Evolutionary conservation across 106 monocot genomes (phyloP).

Genomic region (Acorus gramineus): DNA sequence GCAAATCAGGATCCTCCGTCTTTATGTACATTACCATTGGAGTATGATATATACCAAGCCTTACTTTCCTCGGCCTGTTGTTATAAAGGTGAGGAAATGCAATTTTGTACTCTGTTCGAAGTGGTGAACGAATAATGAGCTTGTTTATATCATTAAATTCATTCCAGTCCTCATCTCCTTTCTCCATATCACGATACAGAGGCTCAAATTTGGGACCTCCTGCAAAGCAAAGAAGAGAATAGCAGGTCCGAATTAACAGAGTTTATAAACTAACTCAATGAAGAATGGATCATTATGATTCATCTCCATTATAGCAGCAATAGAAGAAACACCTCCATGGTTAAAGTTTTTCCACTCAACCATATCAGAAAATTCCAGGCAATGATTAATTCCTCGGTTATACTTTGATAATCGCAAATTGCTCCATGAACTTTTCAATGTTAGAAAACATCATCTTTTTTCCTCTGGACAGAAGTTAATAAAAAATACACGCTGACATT

Average conservation of each 20-base stretch:
- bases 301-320: no score
- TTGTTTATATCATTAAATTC: conserved; percentile 99
- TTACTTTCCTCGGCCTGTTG: conserved; percentile 94
- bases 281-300: no score
- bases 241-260: background rate
- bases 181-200: conserved; percentile 98
- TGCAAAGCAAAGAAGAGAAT: conserved; percentile 11
- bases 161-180: conserved; percentile 99
- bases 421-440: no score
- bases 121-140: conserved; percentile 90
- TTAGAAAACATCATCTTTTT: no score
- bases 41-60: conserved; percentile 81
- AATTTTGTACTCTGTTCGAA: conserved; percentile 96
- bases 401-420: no score
- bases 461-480: no score
- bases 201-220: conserved; percentile 99
- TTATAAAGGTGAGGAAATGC: conserved; percentile 98
- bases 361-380: no score
- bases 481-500: no score
- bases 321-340: no score
- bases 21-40: conserved; percentile 99
- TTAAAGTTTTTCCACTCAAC: no score
- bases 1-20: conserved; percentile 95
- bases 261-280: no score
- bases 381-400: no score